Evolutionary conservation across 2,329 filamentous ascomycete species (phyloP).

Genomic region (Colletotrichum orchidophilum): DNA sequence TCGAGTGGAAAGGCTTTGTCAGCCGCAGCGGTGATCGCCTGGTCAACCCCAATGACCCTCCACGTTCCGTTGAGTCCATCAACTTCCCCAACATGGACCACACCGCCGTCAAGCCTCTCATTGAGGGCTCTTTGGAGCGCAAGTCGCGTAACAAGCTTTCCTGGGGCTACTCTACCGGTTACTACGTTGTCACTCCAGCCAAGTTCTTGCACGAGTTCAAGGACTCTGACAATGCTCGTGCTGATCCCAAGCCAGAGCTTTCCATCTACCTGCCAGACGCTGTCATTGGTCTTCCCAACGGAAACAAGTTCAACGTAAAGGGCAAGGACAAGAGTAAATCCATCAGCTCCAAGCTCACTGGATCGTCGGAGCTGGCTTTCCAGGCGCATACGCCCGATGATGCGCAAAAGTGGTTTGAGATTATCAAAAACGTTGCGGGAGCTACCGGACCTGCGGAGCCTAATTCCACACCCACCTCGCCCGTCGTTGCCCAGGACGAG

Average conservation of each 20-base stretch:
- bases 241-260: slow-evolving; percentile 84
- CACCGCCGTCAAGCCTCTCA: slow-evolving; percentile 78
- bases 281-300: slow-evolving; percentile 74
- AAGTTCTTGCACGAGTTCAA: slow-evolving; percentile 97
- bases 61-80: slow-evolving; percentile 78
- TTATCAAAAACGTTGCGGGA: slow-evolving; percentile 72
- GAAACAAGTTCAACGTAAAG: slow-evolving; percentile 92
- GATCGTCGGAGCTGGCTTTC: slow-evolving; percentile 83
- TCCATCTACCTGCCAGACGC: slow-evolving; percentile 95
- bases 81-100: slow-evolving; percentile 92
- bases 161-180: slow-evolving; percentile 79
- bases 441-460: slow-evolving; percentile 51
- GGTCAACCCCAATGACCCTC: slow-evolving; percentile 79
- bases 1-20: slow-evolving; percentile 91
- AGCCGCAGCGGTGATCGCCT: slow-evolving; percentile 76
- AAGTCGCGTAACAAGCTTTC: slow-evolving; percentile 88
- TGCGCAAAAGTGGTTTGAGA: slow-evolving; percentile 84
- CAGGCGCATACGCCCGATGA: slow-evolving; percentile 85
- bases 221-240: slow-evolving; percentile 77
- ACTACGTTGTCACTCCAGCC: slow-evolving; percentile 90
- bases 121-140: slow-evolving; percentile 89
- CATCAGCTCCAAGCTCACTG: slow-evolving; percentile 82
- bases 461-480: slow-evolving; percentile 40
- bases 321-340: slow-evolving; percentile 90
- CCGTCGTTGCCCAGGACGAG: slow-evolving; percentile 42